Conservation (phyloP, 2,329 filamentous ascomycete species). For the Alternaria metachromatica region DNA sequence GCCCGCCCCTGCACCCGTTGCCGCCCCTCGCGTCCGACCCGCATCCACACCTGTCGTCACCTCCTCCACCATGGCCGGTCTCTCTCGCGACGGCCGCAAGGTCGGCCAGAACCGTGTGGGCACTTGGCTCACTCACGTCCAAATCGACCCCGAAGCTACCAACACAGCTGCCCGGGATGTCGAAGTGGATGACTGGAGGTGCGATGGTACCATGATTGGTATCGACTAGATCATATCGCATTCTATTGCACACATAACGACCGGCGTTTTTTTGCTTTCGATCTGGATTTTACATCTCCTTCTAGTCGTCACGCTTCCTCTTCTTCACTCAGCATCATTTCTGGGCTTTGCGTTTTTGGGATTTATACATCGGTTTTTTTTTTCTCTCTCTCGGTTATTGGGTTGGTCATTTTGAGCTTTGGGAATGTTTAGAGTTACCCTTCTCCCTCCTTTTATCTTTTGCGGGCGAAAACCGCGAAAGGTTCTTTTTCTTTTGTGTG, state of each 20-base stretch:
- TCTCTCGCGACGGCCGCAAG: constrained; percentile 45
- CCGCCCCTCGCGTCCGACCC: constrained; percentile 2
- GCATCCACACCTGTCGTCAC: constrained; percentile 16
- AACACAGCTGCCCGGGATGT: constrained; percentile 40
- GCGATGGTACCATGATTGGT: constrained; percentile 45
- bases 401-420: background rate
- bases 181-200: constrained; percentile 46
- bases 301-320: background rate
- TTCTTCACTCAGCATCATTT: background rate
- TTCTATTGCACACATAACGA: constrained; percentile 7
- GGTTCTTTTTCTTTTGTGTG: constrained; percentile 4
- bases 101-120: constrained; percentile 47
- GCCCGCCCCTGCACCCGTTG: constrained; percentile 6
- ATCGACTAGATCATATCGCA: constrained; percentile 33
- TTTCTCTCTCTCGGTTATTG: background rate
- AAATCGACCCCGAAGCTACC: constrained; percentile 46
- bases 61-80: constrained; percentile 47
- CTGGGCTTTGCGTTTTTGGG: background rate
- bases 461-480: background rate
- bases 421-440: constrained; percentile 4
- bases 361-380: background rate
- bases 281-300: background rate
- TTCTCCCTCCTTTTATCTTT: background rate
- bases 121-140: constrained; percentile 48
- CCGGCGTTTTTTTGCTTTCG: constrained; percentile 3